Percentiles rank a stretch among this genome's conserved stretches.
These are phyloP conservation scores for Yarrowia keelungensis DNA, from an alignment of 805 yeast genomes.

Conservation along the genomic window DNA sequence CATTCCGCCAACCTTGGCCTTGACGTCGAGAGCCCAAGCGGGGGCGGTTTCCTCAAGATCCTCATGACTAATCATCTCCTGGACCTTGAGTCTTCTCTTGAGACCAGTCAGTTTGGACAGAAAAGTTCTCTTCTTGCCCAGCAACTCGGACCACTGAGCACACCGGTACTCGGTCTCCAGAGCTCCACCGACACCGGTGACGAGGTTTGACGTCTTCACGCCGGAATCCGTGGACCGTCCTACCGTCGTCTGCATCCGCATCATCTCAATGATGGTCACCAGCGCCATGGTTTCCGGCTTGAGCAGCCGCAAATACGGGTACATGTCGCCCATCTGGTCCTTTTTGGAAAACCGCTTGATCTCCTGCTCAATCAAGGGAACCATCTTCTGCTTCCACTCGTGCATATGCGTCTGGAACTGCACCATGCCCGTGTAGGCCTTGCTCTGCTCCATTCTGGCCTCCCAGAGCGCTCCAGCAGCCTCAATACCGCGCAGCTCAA, in stretches of 20 bases:
- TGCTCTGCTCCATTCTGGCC: conserved; percentile 65
- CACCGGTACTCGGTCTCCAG: conserved; percentile 76
- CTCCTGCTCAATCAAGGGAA: conserved; percentile 75
- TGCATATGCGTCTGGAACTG: conserved; percentile 58
- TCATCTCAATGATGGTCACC: conserved; percentile 79
- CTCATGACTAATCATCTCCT: conserved; percentile 6
- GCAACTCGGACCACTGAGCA: conserved; percentile 35
- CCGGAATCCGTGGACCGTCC: conserved; percentile 68
- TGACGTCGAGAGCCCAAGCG: conserved; percentile 62
- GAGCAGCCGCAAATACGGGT: conserved; percentile 73
- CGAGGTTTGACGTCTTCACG: conserved; percentile 82
- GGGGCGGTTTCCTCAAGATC: conserved; percentile 36
- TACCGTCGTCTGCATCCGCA: conserved; percentile 75
- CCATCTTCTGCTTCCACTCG: conserved; percentile 80
- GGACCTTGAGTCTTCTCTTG: conserved; percentile 16
- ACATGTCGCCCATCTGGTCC: conserved; percentile 40
- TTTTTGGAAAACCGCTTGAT: conserved; percentile 57
- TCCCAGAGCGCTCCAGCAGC: conserved; percentile 92
- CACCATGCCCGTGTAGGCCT: conserved; percentile 25
- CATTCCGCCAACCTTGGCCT: conserved; percentile 82
- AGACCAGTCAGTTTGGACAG: conserved; percentile 27
- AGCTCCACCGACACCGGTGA: conserved; percentile 80
- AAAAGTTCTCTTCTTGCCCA: conserved; percentile 19
- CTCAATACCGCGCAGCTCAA: conserved; percentile 81
- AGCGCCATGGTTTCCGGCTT: conserved; percentile 83